Evolutionary conservation across 257 asterid genomes (phyloP).

Genomic region (Nicotiana undulata): DNA sequence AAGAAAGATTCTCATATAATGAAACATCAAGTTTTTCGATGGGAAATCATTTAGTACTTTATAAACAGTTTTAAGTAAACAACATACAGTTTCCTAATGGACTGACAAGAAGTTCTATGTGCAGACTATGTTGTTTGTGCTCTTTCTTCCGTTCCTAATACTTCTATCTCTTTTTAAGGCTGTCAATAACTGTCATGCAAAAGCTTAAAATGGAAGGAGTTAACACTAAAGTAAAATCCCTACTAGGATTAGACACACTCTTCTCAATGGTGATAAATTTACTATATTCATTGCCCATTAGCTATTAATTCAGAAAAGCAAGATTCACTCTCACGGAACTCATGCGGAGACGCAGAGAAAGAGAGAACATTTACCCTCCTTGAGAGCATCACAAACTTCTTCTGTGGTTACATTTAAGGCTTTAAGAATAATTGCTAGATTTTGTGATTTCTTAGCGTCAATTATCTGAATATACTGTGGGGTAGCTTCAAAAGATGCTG

Average conservation of each 20-base stretch:
- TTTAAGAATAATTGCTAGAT: constrained; percentile 75
- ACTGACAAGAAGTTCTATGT: not conserved
- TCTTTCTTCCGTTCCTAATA: not conserved
- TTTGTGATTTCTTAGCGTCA: constrained; percentile 80
- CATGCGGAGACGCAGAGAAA: not conserved
- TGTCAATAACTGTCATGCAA: not conserved
- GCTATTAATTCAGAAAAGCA: not conserved
- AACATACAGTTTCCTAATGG: not conserved
- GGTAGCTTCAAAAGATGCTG: constrained; percentile 35
- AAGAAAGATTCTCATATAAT: not conserved
- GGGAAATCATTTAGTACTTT: not conserved
- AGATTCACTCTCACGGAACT: not conserved
- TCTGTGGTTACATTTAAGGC: constrained; percentile 83
- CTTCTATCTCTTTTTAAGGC: not conserved
- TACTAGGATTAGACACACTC: not conserved
- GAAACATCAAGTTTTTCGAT: not conserved
- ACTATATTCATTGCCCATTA: not conserved
- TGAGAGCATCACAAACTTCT: constrained; percentile 79
- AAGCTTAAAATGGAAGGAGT: not conserved
- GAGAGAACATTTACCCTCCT: constrained; percentile 45
- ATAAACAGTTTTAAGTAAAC: not conserved
- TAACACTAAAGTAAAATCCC: not conserved
- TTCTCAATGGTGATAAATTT: not conserved
- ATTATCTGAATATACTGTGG: constrained; percentile 66
- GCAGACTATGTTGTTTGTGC: not conserved